Evolutionary conservation across 768 basidiomycete species (phyloP).

Genomic region (Hypholoma fasciculare): DNA sequence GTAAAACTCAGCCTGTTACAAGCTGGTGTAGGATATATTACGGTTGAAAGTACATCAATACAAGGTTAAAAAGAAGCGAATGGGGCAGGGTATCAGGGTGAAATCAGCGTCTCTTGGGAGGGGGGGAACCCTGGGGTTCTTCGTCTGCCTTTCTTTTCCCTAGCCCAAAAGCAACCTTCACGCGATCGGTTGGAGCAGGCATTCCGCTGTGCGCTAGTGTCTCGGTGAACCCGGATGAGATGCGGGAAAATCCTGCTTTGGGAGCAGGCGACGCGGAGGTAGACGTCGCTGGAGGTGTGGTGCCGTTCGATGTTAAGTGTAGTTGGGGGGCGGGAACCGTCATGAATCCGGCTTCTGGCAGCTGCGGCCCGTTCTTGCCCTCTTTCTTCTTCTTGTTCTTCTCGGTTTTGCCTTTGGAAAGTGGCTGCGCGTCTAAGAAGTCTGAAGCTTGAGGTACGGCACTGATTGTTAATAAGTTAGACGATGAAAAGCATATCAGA

Average conservation of each 20-base stretch:
- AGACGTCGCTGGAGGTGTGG: conserved; percentile 42
- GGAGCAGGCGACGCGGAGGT: conserved; percentile 65
- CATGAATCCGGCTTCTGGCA: conserved; percentile 62
- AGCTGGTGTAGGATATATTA: not conserved
- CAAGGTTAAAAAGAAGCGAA: not conserved
- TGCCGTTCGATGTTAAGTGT: conserved; percentile 41
- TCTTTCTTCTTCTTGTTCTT: conserved; percentile 84
- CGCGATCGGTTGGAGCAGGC: conserved; percentile 62
- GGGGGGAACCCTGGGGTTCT: conserved; percentile 66
- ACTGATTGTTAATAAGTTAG: conserved; percentile 36
- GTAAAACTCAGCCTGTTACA: too few species aligned
- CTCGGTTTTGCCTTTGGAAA: conserved; percentile 83
- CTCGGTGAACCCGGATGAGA: conserved; percentile 55
- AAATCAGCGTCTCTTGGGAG: conserved; percentile 54
- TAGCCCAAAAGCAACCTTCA: conserved; percentile 77
- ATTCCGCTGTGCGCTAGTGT: conserved; percentile 55
- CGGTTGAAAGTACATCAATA: not conserved
- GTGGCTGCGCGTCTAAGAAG: conserved; percentile 77
- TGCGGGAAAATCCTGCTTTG: conserved; percentile 76
- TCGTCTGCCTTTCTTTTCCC: conserved; percentile 82
- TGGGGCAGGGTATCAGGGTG: not conserved
- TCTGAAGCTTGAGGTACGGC: conserved; percentile 86
- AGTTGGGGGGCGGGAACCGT: conserved; percentile 63
- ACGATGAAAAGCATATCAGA: conserved; percentile 1
- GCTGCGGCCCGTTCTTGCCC: conserved; percentile 50